Percentiles rank a stretch among this genome's conserved stretches.
phyloP scores from a whole-genome alignment of 441 rosid genomes.

The Croton laevigatus region DNA sequence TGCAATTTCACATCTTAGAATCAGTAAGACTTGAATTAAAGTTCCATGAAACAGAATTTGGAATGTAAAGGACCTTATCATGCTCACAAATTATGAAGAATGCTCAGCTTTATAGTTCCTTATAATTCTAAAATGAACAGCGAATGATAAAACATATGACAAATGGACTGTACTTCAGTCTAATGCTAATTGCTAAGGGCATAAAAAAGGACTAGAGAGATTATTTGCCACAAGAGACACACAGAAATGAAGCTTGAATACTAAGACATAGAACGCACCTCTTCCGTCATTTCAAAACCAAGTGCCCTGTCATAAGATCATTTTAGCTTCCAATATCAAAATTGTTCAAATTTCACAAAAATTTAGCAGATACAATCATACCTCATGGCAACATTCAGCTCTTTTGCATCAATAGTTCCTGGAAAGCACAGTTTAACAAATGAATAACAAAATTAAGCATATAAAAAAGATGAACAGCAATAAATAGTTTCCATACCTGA shows the following conservation, averaged over 20 bases:
- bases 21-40: slow-evolving; percentile 8
- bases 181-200: not conserved
- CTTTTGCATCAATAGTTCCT: slow-evolving; percentile 97
- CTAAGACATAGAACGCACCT: slow-evolving; percentile 42
- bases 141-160: not conserved
- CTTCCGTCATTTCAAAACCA: slow-evolving; percentile 89
- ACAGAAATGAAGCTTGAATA: not conserved
- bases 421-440: slow-evolving; percentile 23
- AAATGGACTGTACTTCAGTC: not conserved
- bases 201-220: not conserved
- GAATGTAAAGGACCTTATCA: not conserved
- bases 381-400: slow-evolving; percentile 99
- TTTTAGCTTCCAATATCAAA: slow-evolving; percentile 10
- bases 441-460: not conserved
- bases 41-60: not conserved
- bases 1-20: slow-evolving; percentile 27
- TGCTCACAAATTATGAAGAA: not conserved
- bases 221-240: not conserved
- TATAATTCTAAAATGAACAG: not conserved
- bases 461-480: slow-evolving; percentile 1
- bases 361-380: slow-evolving; percentile 19
- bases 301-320: slow-evolving; percentile 67
- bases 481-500: slow-evolving; percentile 49
- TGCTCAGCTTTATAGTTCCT: not conserved
- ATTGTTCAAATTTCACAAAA: not conserved